Base-by-base conservation (phyloP, 768 basidiomycete species). In the Cystobasidium ongulense region DNA sequence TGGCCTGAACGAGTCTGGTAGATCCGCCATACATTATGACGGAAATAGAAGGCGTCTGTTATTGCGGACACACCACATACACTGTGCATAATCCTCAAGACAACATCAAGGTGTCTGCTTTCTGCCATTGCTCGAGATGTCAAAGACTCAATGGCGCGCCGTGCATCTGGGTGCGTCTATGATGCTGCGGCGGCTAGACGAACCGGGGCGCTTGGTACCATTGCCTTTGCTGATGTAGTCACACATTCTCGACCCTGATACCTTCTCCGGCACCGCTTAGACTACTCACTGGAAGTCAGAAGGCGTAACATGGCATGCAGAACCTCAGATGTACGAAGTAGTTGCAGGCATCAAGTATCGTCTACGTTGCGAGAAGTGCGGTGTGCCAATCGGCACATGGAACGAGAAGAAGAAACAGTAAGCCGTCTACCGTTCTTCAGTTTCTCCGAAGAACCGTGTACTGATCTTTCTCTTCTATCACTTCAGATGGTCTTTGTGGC, bases 71-170 rank as follows among this genome's bases (percentile, higher is more conserved):
- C 2, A 71, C 54, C 2, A 25, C 7, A 15, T 71, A 39, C 33
- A 71, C 68, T 2, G 54, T 71, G 10, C 18, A 23, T 38, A 54
- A 46, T 29, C 36, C 36, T 35, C 35, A 29, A 15, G 7, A 36
- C 8, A 38, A 36, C 25, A 11, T 71, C n/a, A 31, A 27, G 11
- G n/a, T 59, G 25, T 57, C 53, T 3, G 52, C 52, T 1, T 38
- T 53, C 64, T 65, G 87, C 75, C 89, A 89, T 77, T 90, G 89
- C 78, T 86, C 86, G 1, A 79, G 84, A n/a, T 90, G 89, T 77
- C 88, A 89, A 79, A 82, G 85, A 46, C 78, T 88, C 63, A 85
- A 81, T 76, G 86, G 87, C 85, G 78, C 72, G 75, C 86, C 88
- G 1, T 88, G 88, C 77, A 83, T 89, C 5, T 71, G 68, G 63